Percentiles rank a stretch among this genome's conserved stretches.
These are phyloP conservation scores for Dipteronia dyeriana DNA, from an alignment of 345 rosid genomes.

Conservation along the genomic window DNA sequence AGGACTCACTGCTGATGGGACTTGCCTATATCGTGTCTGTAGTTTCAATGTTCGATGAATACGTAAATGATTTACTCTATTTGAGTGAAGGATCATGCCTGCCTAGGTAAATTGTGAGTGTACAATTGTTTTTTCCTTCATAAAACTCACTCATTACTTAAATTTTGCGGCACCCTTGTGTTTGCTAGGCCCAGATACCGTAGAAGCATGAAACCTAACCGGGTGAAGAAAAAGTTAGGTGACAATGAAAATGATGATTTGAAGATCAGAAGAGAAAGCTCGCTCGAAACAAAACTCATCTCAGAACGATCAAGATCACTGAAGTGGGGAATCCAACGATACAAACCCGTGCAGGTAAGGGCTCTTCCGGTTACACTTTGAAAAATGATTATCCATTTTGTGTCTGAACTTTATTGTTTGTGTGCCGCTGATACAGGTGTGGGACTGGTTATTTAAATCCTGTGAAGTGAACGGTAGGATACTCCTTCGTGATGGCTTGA, in stretches of 20 bases:
- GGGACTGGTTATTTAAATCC: slow-evolving; percentile 90
- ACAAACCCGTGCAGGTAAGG: slow-evolving; percentile 67
- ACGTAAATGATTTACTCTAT: slow-evolving; percentile 79
- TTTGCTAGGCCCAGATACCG: slow-evolving; percentile 83
- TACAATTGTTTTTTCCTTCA: background rate
- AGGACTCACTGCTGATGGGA: slow-evolving; percentile 70
- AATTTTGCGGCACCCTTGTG: slow-evolving; percentile 35
- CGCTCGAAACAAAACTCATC: slow-evolving; percentile 41
- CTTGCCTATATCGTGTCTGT: slow-evolving; percentile 61
- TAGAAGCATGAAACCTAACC: slow-evolving; percentile 31
- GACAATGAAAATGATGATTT: slow-evolving; percentile 34
- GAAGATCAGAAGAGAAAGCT: slow-evolving; percentile 47
- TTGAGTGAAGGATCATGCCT: slow-evolving; percentile 78
- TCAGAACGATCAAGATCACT: slow-evolving; percentile 59
- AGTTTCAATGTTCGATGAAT: slow-evolving; percentile 77
- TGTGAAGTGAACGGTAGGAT: slow-evolving; percentile 78
- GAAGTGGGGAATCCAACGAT: slow-evolving; percentile 56
- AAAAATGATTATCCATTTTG: background rate
- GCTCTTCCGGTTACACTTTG: background rate
- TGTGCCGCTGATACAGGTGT: slow-evolving; percentile 47
- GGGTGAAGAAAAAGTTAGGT: slow-evolving; percentile 31
- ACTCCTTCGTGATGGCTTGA: slow-evolving; percentile 59
- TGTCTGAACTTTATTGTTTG: background rate
- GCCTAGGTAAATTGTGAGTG: slow-evolving; percentile 54
- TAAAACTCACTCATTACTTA: background rate